Percentiles rank a stretch among this genome's conserved stretches.
These are phyloP conservation scores for Tricholoma terreum DNA, from an alignment of 768 basidiomycete species.

Conservation along the genomic window DNA sequence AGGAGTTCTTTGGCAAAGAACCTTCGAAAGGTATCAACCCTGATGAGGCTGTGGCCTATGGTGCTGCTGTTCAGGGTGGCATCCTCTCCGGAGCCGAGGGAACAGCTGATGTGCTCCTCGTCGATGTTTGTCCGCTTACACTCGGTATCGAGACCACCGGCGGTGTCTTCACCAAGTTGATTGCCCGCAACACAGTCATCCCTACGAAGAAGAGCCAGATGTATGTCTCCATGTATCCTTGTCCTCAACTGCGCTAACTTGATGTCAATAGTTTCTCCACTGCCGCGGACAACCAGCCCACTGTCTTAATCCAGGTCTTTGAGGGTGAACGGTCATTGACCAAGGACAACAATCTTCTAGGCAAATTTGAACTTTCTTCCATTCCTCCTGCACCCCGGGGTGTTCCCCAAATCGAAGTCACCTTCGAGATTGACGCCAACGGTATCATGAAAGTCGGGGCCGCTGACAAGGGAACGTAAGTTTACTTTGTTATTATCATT, in stretches of 20 bases:
- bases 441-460: constrained; percentile 95
- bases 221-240: constrained; percentile 35
- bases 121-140: constrained; percentile 95
- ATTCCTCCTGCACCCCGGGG: constrained; percentile 96
- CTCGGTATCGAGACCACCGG: constrained; percentile 99
- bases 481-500: constrained; percentile 10
- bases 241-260: constrained; percentile 20
- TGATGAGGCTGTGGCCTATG: constrained; percentile 98
- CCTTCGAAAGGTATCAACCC: constrained; percentile 99
- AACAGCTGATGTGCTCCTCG: constrained; percentile 86
- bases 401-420: constrained; percentile 96
- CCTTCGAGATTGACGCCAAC: constrained; percentile 93
- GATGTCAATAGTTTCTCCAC: constrained; percentile 58
- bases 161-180: constrained; percentile 97
- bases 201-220: constrained; percentile 97
- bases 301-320: constrained; percentile 94
- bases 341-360: constrained; percentile 98
- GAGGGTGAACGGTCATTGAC: constrained; percentile 97
- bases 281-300: constrained; percentile 89
- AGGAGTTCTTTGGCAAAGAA: constrained; percentile 98
- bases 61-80: constrained; percentile 98
- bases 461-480: constrained; percentile 90
- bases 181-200: constrained; percentile 96
- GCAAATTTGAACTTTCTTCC: constrained; percentile 90
- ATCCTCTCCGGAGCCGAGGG: constrained; percentile 94